These are phyloP conservation scores for Metschnikowia similis DNA, from an alignment of 805 yeast species.

Conservation along the genomic window DNA sequence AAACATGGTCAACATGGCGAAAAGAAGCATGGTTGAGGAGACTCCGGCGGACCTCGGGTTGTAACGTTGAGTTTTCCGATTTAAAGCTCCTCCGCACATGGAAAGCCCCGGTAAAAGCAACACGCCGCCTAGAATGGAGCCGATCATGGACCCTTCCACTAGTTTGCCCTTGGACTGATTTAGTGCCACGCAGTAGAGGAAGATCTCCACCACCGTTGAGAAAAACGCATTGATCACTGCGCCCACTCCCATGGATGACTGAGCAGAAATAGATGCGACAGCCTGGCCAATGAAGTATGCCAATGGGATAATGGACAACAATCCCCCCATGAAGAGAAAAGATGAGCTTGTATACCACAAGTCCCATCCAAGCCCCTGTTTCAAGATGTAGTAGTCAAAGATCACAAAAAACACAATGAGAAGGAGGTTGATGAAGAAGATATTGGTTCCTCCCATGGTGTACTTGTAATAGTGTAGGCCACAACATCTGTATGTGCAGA, in stretches of 20 bases:
- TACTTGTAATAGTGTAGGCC: slow-evolving; percentile 93
- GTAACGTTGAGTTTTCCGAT: slow-evolving; percentile 88
- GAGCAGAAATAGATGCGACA: slow-evolving; percentile 98
- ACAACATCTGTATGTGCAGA: slow-evolving; percentile 89
- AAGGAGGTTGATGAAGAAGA: slow-evolving; percentile 82
- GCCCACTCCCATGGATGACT: slow-evolving; percentile 98
- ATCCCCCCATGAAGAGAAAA: slow-evolving; percentile 66
- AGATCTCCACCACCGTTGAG: slow-evolving; percentile 92
- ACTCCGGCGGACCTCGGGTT: slow-evolving; percentile 97
- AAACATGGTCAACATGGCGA: slow-evolving; percentile 85
- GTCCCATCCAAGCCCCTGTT: slow-evolving; percentile 37
- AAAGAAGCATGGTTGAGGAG: slow-evolving; percentile 89
- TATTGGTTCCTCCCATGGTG: slow-evolving; percentile 94
- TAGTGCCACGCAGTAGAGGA: slow-evolving; percentile 86
- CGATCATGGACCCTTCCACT: slow-evolving; percentile 95
- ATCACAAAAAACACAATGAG: slow-evolving; percentile 79
- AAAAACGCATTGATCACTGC: slow-evolving; percentile 97
- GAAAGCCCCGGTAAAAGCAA: slow-evolving; percentile 87
- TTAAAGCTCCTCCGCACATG: slow-evolving; percentile 96
- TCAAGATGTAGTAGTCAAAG: slow-evolving; percentile 64
- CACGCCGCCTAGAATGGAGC: slow-evolving; percentile 90
- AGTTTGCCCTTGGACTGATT: slow-evolving; percentile 78
- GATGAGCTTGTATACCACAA: slow-evolving; percentile 55
- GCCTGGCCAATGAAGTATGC: slow-evolving; percentile 98
- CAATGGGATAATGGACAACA: slow-evolving; percentile 83